A percentile compares a stretch with the other conserved stretches of the same genome.
These are phyloP conservation scores for Plicaturopsis crispa DNA, from an alignment of 768 basidiomycete genomes.

Conservation along the genomic window DNA sequence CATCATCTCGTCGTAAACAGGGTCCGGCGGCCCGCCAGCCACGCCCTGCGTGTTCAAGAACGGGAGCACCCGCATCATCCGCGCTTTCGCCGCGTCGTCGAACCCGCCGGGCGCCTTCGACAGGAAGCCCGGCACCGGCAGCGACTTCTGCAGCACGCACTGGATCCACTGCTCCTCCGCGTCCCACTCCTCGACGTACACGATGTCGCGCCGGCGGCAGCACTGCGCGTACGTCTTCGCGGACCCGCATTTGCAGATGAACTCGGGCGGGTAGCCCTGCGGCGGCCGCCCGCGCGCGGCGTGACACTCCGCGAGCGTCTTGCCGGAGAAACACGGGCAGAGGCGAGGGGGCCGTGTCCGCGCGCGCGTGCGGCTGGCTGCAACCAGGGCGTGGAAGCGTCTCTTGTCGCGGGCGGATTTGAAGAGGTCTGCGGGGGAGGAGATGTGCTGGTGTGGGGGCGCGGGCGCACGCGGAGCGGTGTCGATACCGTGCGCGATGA, in stretches of 20 bases:
- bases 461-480: background rate
- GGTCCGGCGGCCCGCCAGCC: no score
- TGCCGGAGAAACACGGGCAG: slow-evolving; percentile 20
- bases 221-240: slow-evolving; percentile 14
- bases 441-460: no score
- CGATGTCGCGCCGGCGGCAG: slow-evolving; percentile 11
- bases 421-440: no score
- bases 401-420: slow-evolving; percentile 3
- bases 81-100: background rate
- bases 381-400: slow-evolving; percentile 4
- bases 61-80: no score
- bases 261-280: slow-evolving; percentile 16
- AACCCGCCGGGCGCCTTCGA: background rate
- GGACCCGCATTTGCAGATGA: slow-evolving; percentile 14
- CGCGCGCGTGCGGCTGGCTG: slow-evolving; percentile 1
- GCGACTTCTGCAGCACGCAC: background rate
- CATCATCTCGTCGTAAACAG: no score
- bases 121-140: no score
- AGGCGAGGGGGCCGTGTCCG: slow-evolving; percentile 10
- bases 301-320: slow-evolving; percentile 14
- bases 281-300: slow-evolving; percentile 4
- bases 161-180: background rate
- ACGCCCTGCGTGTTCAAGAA: background rate
- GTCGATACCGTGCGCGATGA: slow-evolving; percentile 11
- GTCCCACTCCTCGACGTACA: slow-evolving; percentile 11